phyloP scores from a whole-genome alignment of 2,329 filamentous ascomycete species.

The Microascus cirrosus region DNA sequence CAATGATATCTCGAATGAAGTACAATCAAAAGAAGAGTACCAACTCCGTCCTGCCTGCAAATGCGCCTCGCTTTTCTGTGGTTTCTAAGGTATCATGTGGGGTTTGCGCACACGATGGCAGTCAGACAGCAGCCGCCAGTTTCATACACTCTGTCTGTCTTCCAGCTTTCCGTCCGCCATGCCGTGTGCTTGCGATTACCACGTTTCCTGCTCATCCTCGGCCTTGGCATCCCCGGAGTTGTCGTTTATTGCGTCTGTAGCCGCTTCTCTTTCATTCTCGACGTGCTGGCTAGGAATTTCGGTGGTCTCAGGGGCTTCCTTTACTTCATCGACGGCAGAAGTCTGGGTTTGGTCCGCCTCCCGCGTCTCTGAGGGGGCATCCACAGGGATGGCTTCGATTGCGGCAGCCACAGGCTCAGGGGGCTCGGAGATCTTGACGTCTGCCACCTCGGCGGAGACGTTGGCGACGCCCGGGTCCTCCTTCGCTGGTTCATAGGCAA shows the following conservation, averaged over 20 bases:
- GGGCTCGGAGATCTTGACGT: not conserved
- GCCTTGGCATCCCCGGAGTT: not conserved
- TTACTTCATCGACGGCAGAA: not conserved
- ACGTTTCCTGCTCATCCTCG: not conserved
- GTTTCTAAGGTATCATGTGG: conserved; percentile 4
- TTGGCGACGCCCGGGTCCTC: not conserved
- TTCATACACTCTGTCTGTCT: not conserved
- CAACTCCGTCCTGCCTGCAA: not conserved
- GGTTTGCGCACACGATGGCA: not conserved
- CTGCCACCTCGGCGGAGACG: not conserved
- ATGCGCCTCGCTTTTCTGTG: conserved; percentile 4
- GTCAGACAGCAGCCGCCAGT: not conserved
- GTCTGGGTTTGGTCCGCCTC: not conserved
- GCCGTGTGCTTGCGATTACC: not conserved
- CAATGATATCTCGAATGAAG: not conserved
- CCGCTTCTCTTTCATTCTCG: not conserved
- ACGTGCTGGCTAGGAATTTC: not conserved
- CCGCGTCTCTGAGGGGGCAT: not conserved
- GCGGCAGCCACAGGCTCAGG: conserved; percentile 5
- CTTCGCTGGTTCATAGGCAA: not conserved
- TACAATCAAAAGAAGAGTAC: not conserved
- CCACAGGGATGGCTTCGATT: conserved; percentile 1
- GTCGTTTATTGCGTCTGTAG: not conserved
- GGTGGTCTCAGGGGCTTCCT: not conserved
- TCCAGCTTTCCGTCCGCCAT: not conserved